phyloP scores from a whole-genome alignment of 1,284 basidiomycete species.

The Polyporus tsugae region DNA sequence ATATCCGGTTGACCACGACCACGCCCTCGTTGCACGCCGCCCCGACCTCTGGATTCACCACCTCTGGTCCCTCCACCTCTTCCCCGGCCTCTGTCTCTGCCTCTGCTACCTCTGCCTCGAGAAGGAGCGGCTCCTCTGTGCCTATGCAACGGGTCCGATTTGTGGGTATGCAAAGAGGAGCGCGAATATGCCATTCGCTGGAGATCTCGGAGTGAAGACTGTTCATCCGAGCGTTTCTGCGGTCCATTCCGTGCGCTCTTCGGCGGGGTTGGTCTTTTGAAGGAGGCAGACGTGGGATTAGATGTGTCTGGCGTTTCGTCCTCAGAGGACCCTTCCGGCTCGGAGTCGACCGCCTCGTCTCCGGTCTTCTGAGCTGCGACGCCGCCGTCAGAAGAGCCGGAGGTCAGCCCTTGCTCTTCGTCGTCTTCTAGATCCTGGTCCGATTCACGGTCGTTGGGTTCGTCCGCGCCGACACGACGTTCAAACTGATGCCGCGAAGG shows the following conservation, averaged over 20 bases:
- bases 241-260: not conserved
- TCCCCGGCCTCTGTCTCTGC: constrained; percentile 20
- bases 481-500: constrained; percentile 32
- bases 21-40: constrained; percentile 31
- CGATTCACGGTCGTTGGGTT: constrained; percentile 23
- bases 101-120: constrained; percentile 31
- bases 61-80: constrained; percentile 15
- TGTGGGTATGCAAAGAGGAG: constrained; percentile 63
- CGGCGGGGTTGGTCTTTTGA: constrained; percentile 12
- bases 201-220: constrained; percentile 57
- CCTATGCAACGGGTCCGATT: constrained; percentile 53
- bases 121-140: constrained; percentile 28
- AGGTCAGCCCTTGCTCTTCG: constrained; percentile 11
- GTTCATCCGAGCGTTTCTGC: constrained; percentile 17
- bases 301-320: constrained; percentile 13
- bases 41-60: constrained; percentile 24
- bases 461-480: constrained; percentile 23
- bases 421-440: constrained; percentile 19
- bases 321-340: constrained; percentile 20
- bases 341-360: constrained; percentile 25
- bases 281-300: constrained; percentile 4
- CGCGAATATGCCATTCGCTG: constrained; percentile 68
- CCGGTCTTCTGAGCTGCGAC: constrained; percentile 28
- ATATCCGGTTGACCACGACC: constrained; percentile 73
- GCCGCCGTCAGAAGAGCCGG: constrained; percentile 13